Percentiles rank a stretch among this genome's conserved stretches.
phyloP scores from a whole-genome alignment of 192 early-diverging fungal genomes.

The Backusella circina region DNA sequence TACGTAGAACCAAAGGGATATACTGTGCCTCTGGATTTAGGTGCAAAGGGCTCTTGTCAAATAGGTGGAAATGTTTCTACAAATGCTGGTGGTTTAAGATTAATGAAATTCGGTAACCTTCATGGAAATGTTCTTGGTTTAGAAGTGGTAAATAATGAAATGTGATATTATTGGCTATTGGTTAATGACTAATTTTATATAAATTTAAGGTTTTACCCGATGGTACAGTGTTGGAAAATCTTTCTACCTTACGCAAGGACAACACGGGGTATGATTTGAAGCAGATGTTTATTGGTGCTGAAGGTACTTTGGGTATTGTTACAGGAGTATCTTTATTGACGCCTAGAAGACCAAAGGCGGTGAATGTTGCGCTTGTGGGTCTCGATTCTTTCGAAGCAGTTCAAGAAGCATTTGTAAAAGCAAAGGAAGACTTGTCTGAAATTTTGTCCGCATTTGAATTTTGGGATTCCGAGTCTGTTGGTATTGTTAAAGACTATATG shows the following conservation, averaged over 20 bases:
- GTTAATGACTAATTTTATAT: not conserved
- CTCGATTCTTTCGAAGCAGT: conserved; percentile 75
- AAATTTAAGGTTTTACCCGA: conserved; percentile 69
- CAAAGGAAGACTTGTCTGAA: conserved; percentile 80
- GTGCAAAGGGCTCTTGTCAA: conserved; percentile 85
- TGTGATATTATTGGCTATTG: not conserved
- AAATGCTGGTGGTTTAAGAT: conserved; percentile 92
- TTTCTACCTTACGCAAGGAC: conserved; percentile 88
- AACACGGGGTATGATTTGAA: conserved; percentile 98
- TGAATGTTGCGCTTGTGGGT: conserved; percentile 77
- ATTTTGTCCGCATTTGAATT: conserved; percentile 97
- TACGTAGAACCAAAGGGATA: conserved; percentile 76
- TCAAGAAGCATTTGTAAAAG: conserved; percentile 70
- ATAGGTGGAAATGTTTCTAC: conserved; percentile 98
- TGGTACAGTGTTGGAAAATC: conserved; percentile 81
- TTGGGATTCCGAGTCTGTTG: conserved; percentile 76
- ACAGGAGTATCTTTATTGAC: conserved; percentile 88
- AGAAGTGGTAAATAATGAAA: conserved; percentile 66
- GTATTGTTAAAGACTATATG: conserved; percentile 73
- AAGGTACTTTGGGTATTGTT: conserved; percentile 93
- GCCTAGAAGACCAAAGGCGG: conserved; percentile 64
- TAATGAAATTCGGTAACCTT: conserved; percentile 88
- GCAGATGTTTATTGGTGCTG: conserved; percentile 96
- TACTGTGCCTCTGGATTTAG: conserved; percentile 89
- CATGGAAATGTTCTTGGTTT: conserved; percentile 93